phyloP scores from a whole-genome alignment of 495 filamentous ascomycete species.

The Daldinia vernicosa region DNA sequence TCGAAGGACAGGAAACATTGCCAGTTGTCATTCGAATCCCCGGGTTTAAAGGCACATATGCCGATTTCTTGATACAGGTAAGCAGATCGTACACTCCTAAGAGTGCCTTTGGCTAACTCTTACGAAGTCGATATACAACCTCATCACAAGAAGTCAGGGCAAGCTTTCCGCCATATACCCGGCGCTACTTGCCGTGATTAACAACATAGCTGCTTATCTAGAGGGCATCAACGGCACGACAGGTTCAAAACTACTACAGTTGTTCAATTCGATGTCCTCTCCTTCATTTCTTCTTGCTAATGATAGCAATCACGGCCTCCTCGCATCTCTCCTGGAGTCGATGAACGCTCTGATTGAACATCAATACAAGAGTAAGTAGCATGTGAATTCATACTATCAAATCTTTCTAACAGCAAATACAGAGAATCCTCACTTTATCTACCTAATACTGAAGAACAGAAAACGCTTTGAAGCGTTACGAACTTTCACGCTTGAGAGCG shows the following conservation, averaged over 20 bases:
- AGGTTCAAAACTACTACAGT: conserved; percentile 83
- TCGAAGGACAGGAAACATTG: conserved; percentile 88
- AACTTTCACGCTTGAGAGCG: conserved; percentile 93
- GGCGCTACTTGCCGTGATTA: conserved; percentile 88
- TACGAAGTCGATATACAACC: conserved; percentile 82
- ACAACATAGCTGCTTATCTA: conserved; percentile 88
- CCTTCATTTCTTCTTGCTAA: conserved; percentile 95
- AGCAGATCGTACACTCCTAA: conserved; percentile 46
- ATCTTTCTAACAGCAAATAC: conserved; percentile 42
- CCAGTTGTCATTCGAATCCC: conserved; percentile 80
- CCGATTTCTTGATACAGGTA: conserved; percentile 92
- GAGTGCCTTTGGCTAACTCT: conserved; percentile 7
- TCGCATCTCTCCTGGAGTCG: conserved; percentile 85
- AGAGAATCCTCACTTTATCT: conserved; percentile 88
- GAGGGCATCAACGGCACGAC: conserved; percentile 77
- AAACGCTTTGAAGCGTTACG: conserved; percentile 89
- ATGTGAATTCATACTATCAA: not conserved
- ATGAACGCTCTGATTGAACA: conserved; percentile 94
- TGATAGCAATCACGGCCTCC: conserved; percentile 85
- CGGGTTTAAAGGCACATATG: conserved; percentile 90
- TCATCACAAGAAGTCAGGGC: conserved; percentile 92
- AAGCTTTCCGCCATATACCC: conserved; percentile 93
- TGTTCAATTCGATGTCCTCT: conserved; percentile 94
- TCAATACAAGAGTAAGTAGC: conserved; percentile 76
- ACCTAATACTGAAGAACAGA: conserved; percentile 77